Evolutionary conservation across 75 land plant genomes (phyloP).

Genomic region (Picea sitchensis): DNA sequence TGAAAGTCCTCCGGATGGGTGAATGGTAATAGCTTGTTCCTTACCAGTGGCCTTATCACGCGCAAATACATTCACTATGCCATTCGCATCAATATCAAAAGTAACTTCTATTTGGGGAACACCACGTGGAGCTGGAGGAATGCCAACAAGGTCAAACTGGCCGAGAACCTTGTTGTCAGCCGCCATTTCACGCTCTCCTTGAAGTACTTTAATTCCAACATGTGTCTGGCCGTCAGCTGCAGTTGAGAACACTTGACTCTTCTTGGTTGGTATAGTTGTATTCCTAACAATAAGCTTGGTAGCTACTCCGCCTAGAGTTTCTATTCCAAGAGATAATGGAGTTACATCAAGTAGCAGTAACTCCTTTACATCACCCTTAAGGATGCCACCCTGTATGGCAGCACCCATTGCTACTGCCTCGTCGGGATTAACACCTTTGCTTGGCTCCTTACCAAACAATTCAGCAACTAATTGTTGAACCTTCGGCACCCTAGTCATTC

Average conservation of each 20-base stretch:
- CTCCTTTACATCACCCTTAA: conserved; percentile 63
- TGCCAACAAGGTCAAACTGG: conserved; percentile 68
- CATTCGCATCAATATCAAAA: conserved; percentile 73
- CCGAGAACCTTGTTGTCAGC: conserved; percentile 59
- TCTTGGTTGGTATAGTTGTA: conserved; percentile 75
- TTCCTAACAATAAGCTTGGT: conserved; percentile 57
- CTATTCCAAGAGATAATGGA: conserved; percentile 62
- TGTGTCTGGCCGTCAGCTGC: conserved; percentile 68
- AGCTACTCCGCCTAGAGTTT: conserved; percentile 61
- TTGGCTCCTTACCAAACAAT: conserved; percentile 55
- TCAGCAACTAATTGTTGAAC: conserved; percentile 48
- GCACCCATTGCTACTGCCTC: conserved; percentile 38
- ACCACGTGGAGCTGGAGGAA: conserved; percentile 65
- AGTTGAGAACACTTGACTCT: conserved; percentile 72
- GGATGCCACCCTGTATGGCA: conserved; percentile 40
- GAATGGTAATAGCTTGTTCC: conserved; percentile 63
- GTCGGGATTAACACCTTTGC: conserved; percentile 70
- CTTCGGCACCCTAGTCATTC: conserved; percentile 63
- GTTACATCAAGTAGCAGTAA: conserved; percentile 59
- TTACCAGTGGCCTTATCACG: conserved; percentile 63
- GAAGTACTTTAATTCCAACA: conserved; percentile 59
- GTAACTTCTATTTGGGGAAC: conserved; percentile 70
- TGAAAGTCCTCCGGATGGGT: conserved; percentile 62
- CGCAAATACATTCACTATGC: conserved; percentile 62
- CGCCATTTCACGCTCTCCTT: conserved; percentile 74